These are phyloP conservation scores for Colletotrichum orbiculare DNA, from an alignment of 2,329 filamentous ascomycete species.

Conservation along the genomic window DNA sequence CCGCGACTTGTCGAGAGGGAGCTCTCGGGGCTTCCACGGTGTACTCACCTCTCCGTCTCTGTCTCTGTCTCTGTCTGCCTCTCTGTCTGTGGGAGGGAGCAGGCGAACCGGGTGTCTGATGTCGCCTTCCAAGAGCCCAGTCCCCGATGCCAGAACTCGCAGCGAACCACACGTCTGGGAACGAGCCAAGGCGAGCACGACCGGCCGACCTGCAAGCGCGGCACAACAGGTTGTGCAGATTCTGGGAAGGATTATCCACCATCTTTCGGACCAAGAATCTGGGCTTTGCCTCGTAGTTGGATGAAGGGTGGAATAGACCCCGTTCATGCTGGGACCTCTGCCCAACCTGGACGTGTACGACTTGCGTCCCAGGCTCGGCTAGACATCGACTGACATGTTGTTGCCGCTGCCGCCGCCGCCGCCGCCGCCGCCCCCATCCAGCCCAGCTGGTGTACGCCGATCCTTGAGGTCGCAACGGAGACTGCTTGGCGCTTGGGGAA, in stretches of 20 bases:
- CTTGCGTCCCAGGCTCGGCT: not conserved
- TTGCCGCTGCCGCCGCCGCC: not conserved
- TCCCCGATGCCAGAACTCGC: no score
- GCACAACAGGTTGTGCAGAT: slow-evolving; percentile 8
- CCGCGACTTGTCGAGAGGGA: slow-evolving; percentile 23
- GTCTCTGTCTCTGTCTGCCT: not conserved
- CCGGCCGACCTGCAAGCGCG: slow-evolving; percentile 16
- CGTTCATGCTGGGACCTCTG: no score
- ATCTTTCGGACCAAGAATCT: slow-evolving; percentile 25
- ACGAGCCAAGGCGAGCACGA: slow-evolving; percentile 12
- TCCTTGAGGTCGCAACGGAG: slow-evolving; percentile 7
- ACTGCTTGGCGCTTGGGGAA: slow-evolving; percentile 29
- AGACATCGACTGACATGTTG: slow-evolving; percentile 28
- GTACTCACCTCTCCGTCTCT: slow-evolving; percentile 5
- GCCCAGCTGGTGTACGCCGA: slow-evolving; percentile 12
- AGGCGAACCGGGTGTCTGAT: no score
- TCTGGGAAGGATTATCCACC: slow-evolving; percentile 14
- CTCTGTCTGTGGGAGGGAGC: no score
- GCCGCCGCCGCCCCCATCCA: slow-evolving; percentile 2
- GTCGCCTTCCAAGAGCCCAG: no score
- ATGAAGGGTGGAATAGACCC: slow-evolving; percentile 4
- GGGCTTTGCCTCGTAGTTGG: slow-evolving; percentile 14
- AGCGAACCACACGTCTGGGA: slow-evolving; percentile 23
- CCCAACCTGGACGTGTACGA: no score
- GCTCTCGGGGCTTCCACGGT: slow-evolving; percentile 22